Base-by-base conservation (phyloP, 495 filamentous ascomycete species). In the Aspergillus olivimuriae region DNA sequence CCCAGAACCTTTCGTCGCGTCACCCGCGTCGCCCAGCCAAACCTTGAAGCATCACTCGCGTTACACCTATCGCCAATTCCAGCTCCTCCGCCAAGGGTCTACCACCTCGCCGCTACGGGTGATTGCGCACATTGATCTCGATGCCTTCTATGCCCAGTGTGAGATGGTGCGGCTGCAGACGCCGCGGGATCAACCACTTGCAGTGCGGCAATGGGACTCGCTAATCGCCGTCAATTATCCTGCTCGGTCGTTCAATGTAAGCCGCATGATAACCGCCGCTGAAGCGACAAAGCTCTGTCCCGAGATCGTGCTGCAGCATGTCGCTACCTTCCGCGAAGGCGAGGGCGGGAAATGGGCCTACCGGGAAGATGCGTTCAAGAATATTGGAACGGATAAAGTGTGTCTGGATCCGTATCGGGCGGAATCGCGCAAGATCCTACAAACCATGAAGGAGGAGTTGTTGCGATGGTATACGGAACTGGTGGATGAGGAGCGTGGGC, bases 61-160 rank as follows among this genome's bases (percentile, higher is more conserved):
- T 44, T 95, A 89, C 60, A 96, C 91, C 12, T 89, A 84, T 57
- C 84, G 84, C 35, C 83, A 97, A 23, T 73, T 98, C 16, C 65
- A 75, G 10, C 81, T 89, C 34, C 79, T 97, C 28, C 76, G 80
- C 16, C 74, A 81, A 10, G 86, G 77, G 43, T 82, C 80, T 2
- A 70, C 81, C 0, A 77, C 78, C 4, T 87, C 81, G 38, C 92
- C 89, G 12, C 74, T 98, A 12, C 82, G 92, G 38, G 84, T 90
- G 10, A 81, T 95, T 38, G 87, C 89, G 15, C 92, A 96, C 57
- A 76, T 97, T 46, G 92, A 98, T 60, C 80, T 98, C 49, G 92
- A 98, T 76, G 92, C 91, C 36, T 97, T 97, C 65, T 98, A 98
- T 54, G 92, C 94, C 3, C 92, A 98, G 75, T 95, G 85, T 51